Percentiles rank a stretch among this genome's conserved stretches.
phyloP scores from a whole-genome alignment of 352 stramenopile genomes.

The Globisporangium sylvaticum region DNA sequence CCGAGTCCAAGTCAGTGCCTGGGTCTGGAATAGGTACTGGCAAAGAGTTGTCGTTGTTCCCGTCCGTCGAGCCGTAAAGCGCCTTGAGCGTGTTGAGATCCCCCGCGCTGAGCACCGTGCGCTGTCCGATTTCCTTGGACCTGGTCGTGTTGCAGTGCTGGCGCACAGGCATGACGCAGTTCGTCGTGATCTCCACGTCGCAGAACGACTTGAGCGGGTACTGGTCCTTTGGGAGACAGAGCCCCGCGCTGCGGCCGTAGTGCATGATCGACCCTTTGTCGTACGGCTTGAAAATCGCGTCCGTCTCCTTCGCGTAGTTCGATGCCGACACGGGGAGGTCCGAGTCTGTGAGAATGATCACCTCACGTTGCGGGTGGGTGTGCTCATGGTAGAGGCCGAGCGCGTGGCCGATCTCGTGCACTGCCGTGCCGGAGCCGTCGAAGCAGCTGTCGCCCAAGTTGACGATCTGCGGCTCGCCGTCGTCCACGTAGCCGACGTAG shows the following conservation, averaged over 20 bases:
- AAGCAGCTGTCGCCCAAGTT: constrained; percentile 73
- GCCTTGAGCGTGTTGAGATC: constrained; percentile 62
- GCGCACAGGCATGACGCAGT: constrained; percentile 62
- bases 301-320: constrained; percentile 66
- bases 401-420: constrained; percentile 68
- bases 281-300: constrained; percentile 61
- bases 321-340: constrained; percentile 55
- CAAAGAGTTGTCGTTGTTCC: constrained; percentile 22
- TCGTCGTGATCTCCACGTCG: constrained; percentile 54
- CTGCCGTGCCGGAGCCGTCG: constrained; percentile 36
- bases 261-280: constrained; percentile 78
- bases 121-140: constrained; percentile 55
- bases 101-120: constrained; percentile 44
- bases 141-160: constrained; percentile 72
- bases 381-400: constrained; percentile 73
- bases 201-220: constrained; percentile 65
- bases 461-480: constrained; percentile 58
- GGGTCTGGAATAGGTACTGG: constrained; percentile 28
- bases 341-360: constrained; percentile 65
- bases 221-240: constrained; percentile 69
- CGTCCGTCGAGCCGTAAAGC: constrained; percentile 45
- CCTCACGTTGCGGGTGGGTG: constrained; percentile 54
- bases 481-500: constrained; percentile 67
- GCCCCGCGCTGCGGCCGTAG: constrained; percentile 51
- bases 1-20: background rate